These are phyloP conservation scores for Pestalotiopsis sp. DNA, from an alignment of 2,329 filamentous ascomycete genomes.

Conservation along the genomic window DNA sequence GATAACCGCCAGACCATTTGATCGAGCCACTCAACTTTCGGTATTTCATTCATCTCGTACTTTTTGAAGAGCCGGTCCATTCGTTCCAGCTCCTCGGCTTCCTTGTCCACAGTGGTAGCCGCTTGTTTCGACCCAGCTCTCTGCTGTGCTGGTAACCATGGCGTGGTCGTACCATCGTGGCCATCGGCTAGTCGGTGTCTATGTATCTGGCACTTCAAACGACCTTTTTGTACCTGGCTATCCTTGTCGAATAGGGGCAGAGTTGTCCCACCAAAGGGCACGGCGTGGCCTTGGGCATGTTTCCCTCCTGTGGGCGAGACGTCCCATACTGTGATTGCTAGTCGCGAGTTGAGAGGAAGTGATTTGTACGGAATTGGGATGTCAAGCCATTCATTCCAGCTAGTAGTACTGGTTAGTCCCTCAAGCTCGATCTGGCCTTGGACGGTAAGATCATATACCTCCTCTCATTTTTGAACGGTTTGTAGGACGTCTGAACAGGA, in stretches of 20 bases:
- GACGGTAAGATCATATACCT: conserved; percentile 41
- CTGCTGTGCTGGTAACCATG: conserved; percentile 63
- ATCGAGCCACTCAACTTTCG: conserved; percentile 92
- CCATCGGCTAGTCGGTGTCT: conserved; percentile 84
- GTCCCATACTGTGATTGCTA: conserved; percentile 96
- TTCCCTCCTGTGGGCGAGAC: conserved; percentile 77
- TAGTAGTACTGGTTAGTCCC: conserved; percentile 32
- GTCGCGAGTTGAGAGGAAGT: conserved; percentile 77
- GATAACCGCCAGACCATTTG: conserved; percentile 89
- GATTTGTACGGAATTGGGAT: conserved; percentile 84
- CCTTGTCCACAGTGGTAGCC: conserved; percentile 62
- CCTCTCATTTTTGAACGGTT: conserved; percentile 77
- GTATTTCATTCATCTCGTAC: conserved; percentile 96
- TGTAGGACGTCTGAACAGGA: conserved; percentile 90
- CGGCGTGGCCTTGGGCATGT: conserved; percentile 72
- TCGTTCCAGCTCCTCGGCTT: conserved; percentile 83
- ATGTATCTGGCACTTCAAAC: conserved; percentile 88
- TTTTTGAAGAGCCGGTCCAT: conserved; percentile 93
- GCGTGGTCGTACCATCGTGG: conserved; percentile 77
- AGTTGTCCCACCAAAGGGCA: conserved; percentile 94
- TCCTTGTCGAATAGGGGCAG: conserved; percentile 90
- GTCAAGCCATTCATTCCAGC: conserved; percentile 96
- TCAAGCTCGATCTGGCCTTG: conserved; percentile 8
- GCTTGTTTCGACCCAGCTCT: conserved; percentile 54
- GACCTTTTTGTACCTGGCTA: conserved; percentile 86